A percentile compares a stretch with the other conserved stretches of the same genome.
phyloP scores from a whole-genome alignment of 768 basidiomycete genomes.

The Amanita fuliginea region DNA sequence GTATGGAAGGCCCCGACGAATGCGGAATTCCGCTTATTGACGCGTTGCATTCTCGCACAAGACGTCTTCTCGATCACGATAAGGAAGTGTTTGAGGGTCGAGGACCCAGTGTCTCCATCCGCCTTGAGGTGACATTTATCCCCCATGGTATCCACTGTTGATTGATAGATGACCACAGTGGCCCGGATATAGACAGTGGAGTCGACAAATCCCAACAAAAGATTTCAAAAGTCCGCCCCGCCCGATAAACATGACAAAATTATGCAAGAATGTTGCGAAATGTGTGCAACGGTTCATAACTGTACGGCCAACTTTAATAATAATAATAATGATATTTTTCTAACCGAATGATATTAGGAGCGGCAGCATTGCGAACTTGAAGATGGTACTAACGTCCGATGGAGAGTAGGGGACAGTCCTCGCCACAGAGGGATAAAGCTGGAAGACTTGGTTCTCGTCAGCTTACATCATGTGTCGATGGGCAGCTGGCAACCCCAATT shows the following conservation, averaged over 20 bases:
- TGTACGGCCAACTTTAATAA: constrained; percentile 23
- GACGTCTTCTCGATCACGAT: constrained; percentile 44
- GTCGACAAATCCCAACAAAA: constrained; percentile 71
- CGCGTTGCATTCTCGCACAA: constrained; percentile 49
- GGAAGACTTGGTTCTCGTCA: constrained; percentile 63
- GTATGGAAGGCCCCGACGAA: constrained; percentile 37
- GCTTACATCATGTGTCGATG: constrained; percentile 74
- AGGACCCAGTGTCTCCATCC: constrained; percentile 73
- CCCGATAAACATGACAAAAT: constrained; percentile 64
- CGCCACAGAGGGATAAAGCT: constrained; percentile 34
- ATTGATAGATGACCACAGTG: constrained; percentile 33
- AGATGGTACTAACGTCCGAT: constrained; percentile 47
- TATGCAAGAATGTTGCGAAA: constrained; percentile 74
- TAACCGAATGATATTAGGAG: constrained; percentile 26
- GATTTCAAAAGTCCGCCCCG: constrained; percentile 73
- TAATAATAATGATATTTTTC: constrained; percentile 6
- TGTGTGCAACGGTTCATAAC: constrained; percentile 60
- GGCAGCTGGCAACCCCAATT: constrained; percentile 79
- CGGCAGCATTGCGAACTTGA: constrained; percentile 42
- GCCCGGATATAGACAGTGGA: constrained; percentile 74
- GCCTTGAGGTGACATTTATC: constrained; percentile 45
- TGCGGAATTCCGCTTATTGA: constrained; percentile 56
- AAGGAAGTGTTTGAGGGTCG: constrained; percentile 60
- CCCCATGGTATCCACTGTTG: neutral
- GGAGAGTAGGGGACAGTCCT: constrained; percentile 50